These are phyloP conservation scores for Pythium dissimile DNA, from an alignment of 352 stramenopile species.

Conservation along the genomic window DNA sequence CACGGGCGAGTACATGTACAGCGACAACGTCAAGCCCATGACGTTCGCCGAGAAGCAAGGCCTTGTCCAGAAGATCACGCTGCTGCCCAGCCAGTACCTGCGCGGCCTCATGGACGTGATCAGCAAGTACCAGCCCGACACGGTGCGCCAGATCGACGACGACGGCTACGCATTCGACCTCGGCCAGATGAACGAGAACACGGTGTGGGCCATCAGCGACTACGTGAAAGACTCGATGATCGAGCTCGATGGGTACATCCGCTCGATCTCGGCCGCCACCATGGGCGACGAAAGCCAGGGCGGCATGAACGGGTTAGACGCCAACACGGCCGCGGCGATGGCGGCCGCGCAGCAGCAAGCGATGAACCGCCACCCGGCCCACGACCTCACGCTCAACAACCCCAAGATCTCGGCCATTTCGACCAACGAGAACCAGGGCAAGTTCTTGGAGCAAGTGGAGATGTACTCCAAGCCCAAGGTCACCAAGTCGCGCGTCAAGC, in stretches of 20 bases:
- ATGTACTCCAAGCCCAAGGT: constrained; percentile 88
- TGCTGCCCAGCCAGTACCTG: constrained; percentile 81
- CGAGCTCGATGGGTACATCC: constrained; percentile 82
- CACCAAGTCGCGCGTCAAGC: constrained; percentile 84
- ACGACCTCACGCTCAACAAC: constrained; percentile 47
- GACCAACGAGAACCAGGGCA: constrained; percentile 75
- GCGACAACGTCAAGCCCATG: constrained; percentile 81
- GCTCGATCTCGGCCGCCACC: constrained; percentile 48
- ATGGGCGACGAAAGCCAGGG: constrained; percentile 22
- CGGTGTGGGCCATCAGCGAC: constrained; percentile 83
- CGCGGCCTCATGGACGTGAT: constrained; percentile 85
- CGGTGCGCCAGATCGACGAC: constrained; percentile 82
- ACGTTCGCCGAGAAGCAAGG: constrained; percentile 81
- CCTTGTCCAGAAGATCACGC: constrained; percentile 84
- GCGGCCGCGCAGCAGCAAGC: constrained; percentile 21
- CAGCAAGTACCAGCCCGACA: constrained; percentile 87
- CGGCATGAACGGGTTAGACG: constrained; percentile 8
- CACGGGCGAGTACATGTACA: constrained; percentile 85
- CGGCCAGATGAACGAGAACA: constrained; percentile 88
- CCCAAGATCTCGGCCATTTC: constrained; percentile 72
- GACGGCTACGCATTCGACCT: constrained; percentile 86
- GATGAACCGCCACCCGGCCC: constrained; percentile 26
- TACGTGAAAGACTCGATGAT: constrained; percentile 87
- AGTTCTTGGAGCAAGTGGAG: constrained; percentile 86
- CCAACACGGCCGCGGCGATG: constrained; percentile 12